Conservation (phyloP, 345 rosid genomes). For the Balakata baccata region DNA sequence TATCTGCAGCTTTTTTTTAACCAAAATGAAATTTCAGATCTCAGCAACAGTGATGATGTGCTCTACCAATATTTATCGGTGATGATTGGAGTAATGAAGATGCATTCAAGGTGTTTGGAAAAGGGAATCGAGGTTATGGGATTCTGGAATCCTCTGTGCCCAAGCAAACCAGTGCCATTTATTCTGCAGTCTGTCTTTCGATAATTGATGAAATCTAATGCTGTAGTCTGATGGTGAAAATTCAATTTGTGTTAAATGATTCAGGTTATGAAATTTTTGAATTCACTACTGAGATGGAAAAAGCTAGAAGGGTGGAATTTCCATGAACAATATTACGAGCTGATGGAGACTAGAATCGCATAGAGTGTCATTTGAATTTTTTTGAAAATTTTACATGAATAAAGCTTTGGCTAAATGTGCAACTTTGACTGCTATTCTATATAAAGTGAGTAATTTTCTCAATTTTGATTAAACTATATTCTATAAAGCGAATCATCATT, state of each 20-base stretch:
- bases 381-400: no score
- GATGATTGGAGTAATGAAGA: slow-evolving; percentile 91
- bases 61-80: slow-evolving; percentile 76
- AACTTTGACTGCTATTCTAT: no score
- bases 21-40: slow-evolving; percentile 36
- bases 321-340: background rate
- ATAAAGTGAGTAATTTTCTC: no score
- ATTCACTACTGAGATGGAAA: slow-evolving; percentile 63
- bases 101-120: slow-evolving; percentile 80
- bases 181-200: slow-evolving; percentile 4
- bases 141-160: slow-evolving; percentile 78
- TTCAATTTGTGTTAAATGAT: background rate
- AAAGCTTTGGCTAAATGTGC: no score
- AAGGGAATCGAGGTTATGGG: slow-evolving; percentile 65
- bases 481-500: no score
- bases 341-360: background rate
- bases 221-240: no score
- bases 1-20: no score
- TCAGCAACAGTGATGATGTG: slow-evolving; percentile 55
- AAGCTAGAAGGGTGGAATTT: slow-evolving; percentile 12
- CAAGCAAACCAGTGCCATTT: slow-evolving; percentile 68
- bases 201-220: no score
- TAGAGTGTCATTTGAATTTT: no score
- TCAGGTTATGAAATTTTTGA: slow-evolving; percentile 86
- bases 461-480: no score